Conservation (phyloP, 2,329 filamentous ascomycete genomes). For the Sclerotinia minor region DNA sequence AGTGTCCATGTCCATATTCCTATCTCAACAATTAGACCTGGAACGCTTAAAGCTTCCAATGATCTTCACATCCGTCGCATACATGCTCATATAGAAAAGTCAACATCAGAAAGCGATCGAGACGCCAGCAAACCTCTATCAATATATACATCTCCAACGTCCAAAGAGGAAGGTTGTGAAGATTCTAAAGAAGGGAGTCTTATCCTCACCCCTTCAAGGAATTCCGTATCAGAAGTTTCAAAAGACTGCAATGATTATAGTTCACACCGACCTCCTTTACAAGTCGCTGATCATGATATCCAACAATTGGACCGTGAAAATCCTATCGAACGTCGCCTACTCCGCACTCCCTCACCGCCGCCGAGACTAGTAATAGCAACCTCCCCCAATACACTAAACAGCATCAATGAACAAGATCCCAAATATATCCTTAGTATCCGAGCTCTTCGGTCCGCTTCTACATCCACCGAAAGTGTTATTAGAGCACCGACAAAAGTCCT, state of each 20-base stretch:
- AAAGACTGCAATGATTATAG: neutral
- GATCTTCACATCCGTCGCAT: neutral
- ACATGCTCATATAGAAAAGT: neutral
- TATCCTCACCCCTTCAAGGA: neutral
- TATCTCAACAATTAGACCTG: neutral
- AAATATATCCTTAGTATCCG: slow-evolving; percentile 30
- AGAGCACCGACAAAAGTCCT: neutral
- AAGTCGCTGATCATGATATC: neutral
- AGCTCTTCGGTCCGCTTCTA: slow-evolving; percentile 25
- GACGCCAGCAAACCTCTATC: neutral
- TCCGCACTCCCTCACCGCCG: slow-evolving; percentile 22
- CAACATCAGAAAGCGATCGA: neutral
- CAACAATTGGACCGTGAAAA: neutral
- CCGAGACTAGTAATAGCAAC: slow-evolving; percentile 3
- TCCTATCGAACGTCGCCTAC: slow-evolving; percentile 15
- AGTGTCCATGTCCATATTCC: no score
- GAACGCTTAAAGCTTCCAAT: neutral
- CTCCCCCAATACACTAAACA: slow-evolving; percentile 33
- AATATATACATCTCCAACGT: no score
- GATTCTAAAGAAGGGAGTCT: neutral
- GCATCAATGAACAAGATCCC: slow-evolving; percentile 34
- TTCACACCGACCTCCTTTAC: neutral
- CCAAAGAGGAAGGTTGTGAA: neutral
- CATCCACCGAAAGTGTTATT: slow-evolving; percentile 1
- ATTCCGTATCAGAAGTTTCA: neutral